Base-by-base conservation (phyloP, 2,329 filamentous ascomycete species). In the Parasarocladium wereldwijsianum region DNA sequence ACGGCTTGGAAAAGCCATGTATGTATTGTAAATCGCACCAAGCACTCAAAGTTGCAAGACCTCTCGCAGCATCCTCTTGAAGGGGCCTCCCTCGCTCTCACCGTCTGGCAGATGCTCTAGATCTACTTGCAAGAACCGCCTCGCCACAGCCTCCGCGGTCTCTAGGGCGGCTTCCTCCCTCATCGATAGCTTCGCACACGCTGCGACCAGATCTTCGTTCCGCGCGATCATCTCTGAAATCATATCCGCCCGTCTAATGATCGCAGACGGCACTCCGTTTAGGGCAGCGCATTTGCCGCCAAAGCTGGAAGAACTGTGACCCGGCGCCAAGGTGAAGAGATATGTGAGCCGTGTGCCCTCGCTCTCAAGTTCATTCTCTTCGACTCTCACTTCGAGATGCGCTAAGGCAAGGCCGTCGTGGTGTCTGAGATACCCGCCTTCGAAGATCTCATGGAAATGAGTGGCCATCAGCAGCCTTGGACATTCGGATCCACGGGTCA, bases 201-300 rank as follows among this genome's bases (percentile, higher is more conserved):
- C 69, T 17, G 71, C 65, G 5, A 77, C 68, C 2, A 96, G 58
- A 48, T 93, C 81, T 44, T 87, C 79, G 6, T 84, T 81, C 29
- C 64, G 69, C 11, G 71, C 69, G 19, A 78, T 60, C 11, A 90
- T 57, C 6, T 70, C 50, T 14, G 78, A 70, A 20, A 98, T 63
- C 6, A 76, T 66, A 38, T 84, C 76, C 0, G 87, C 85, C 32
- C 86, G 70, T 11, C 76, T 58, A 6, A 94, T 66, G 8, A 96
- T 69, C 5, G 66, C 62, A 12, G 55, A 45, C 17, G 83, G 76
- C 10, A 98, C 73, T 1, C 86, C 86, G 43, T 93, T 94, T 50
- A 93, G 69, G 4, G 75, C 74, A 17, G 90, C 90, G 46, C 90
- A 96, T 51, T 70, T 67, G 17, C 76, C 81, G 1, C 90, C 90